These are phyloP conservation scores for Meyerozyma smithsonii DNA, from an alignment of 1,139 yeast species.

Conservation along the genomic window DNA sequence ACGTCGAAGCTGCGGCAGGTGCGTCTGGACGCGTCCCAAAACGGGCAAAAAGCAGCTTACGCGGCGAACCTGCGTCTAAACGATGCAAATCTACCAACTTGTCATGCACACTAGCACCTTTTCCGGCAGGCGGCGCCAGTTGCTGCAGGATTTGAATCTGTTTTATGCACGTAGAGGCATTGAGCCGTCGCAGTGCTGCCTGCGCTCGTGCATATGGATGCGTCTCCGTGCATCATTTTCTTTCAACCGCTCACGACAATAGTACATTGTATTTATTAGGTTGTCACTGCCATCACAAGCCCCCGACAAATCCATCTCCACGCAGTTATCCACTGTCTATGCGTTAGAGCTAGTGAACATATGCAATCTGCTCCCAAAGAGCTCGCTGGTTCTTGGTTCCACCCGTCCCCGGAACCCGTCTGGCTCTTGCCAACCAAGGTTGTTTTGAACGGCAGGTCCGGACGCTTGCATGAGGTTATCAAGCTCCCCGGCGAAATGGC, in stretches of 20 bases:
- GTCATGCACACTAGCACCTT: no score
- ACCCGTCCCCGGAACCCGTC: conserved; percentile 1
- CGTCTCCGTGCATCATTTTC: neutral
- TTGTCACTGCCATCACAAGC: neutral
- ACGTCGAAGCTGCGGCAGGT: no score
- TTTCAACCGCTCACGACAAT: neutral
- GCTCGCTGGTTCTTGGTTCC: neutral
- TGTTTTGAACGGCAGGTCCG: neutral
- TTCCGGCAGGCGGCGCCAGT: neutral
- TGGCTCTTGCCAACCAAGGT: conserved; percentile 1
- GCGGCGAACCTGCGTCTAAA: no score
- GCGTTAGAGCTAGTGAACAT: neutral
- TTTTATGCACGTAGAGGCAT: neutral
- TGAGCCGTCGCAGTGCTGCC: neutral
- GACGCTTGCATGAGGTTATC: conserved; percentile 23
- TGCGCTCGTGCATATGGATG: neutral
- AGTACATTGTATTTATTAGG: neutral
- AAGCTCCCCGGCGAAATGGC: conserved; percentile 26
- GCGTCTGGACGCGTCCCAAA: no score
- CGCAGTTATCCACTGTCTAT: neutral
- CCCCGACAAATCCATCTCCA: neutral
- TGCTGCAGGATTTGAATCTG: neutral
- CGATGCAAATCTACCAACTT: no score
- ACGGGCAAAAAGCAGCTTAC: no score
- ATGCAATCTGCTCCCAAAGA: conserved; percentile 3